These are phyloP conservation scores for Tuber borchii DNA, from an alignment of 495 filamentous ascomycete genomes.

Conservation along the genomic window DNA sequence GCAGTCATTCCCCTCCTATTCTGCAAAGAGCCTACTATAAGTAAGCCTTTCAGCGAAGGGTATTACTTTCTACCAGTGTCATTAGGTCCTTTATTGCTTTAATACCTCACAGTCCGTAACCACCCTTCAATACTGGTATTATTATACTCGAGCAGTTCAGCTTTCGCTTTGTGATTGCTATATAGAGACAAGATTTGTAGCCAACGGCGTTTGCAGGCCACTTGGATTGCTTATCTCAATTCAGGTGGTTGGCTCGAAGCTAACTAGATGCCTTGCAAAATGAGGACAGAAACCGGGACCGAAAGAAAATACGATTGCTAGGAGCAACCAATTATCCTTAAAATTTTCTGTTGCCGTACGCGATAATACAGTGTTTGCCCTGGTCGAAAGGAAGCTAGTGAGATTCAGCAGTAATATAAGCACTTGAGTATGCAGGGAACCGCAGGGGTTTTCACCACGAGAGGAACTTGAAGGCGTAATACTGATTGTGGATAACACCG, in stretches of 20 bases:
- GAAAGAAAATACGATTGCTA: neutral
- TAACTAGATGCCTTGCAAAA: neutral
- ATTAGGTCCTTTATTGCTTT: neutral
- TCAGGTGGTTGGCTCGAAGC: neutral
- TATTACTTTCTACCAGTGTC: neutral
- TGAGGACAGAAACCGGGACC: neutral
- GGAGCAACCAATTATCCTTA: neutral
- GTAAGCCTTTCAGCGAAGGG: neutral
- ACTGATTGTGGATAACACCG: too few species aligned
- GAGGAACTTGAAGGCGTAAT: neutral
- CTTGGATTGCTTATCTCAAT: neutral
- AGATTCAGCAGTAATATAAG: neutral
- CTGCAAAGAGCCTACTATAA: neutral
- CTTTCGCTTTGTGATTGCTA: neutral
- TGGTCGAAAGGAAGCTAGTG: neutral
- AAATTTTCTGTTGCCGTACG: neutral
- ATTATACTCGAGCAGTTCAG: neutral
- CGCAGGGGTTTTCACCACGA: neutral
- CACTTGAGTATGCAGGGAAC: neutral
- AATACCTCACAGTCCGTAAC: neutral
- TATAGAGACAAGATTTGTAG: neutral
- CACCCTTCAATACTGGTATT: neutral
- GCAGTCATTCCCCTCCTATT: neutral
- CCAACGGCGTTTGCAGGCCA: neutral
- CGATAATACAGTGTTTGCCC: neutral